Conservation (phyloP, 345 rosid species). For the Eucalyptus urophylla region DNA sequence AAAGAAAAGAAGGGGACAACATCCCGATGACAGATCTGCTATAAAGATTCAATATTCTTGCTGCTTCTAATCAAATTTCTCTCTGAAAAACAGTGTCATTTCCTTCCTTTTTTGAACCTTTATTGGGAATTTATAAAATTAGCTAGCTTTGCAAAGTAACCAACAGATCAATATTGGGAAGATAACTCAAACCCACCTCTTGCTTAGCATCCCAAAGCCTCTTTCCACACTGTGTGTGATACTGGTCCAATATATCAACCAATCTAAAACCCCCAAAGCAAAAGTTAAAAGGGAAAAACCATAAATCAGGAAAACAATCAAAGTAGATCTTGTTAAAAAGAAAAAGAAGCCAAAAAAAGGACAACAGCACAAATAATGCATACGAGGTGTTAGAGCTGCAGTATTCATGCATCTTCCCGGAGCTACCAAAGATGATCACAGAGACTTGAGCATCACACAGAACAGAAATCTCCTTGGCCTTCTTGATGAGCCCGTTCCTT, state of each 20-base stretch:
- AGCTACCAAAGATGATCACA: slow-evolving; percentile 25
- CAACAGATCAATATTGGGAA: background rate
- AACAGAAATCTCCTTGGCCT: slow-evolving; percentile 34
- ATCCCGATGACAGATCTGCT: background rate
- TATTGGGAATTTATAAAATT: background rate
- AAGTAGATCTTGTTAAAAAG: background rate
- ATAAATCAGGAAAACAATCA: background rate
- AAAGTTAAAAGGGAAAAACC: background rate
- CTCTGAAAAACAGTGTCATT: background rate
- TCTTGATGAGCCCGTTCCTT: slow-evolving; percentile 34
- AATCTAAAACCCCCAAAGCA: slow-evolving; percentile 18
- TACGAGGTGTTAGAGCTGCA: slow-evolving; percentile 3
- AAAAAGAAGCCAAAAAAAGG: background rate
- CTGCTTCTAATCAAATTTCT: background rate
- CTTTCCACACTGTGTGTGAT: slow-evolving; percentile 68
- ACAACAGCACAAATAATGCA: background rate
- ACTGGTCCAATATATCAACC: slow-evolving; percentile 66
- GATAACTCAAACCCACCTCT: slow-evolving; percentile 42
- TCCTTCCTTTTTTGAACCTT: background rate
- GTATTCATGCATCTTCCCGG: slow-evolving; percentile 36
- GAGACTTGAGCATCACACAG: slow-evolving; percentile 43
- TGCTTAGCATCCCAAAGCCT: slow-evolving; percentile 95
- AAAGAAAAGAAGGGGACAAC: slow-evolving; percentile 8
- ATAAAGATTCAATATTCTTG: background rate
- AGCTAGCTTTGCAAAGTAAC: background rate